Base-by-base conservation (phyloP, 371 early-diverging fungal species). In the Rhizopus arrhizus region DNA sequence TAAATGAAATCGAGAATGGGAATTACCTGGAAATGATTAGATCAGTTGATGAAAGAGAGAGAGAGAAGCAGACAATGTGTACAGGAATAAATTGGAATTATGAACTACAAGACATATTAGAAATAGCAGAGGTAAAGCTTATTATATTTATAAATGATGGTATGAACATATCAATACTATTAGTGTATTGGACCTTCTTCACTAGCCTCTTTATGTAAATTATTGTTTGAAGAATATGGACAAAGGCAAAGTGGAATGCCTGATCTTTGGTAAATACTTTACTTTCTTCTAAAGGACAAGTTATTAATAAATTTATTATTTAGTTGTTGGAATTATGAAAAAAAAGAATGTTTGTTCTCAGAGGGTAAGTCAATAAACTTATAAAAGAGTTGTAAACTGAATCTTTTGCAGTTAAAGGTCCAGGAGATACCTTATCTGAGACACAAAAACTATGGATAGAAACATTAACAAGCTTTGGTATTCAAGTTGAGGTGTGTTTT, bases 371-470 rank as follows among this genome's bases (percentile, higher is more conserved):
- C 12, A 4, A n/a, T 34, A 42, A 7, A 43, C 38, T 49, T 9
- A 34, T 40, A 16, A 11, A 83, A 89, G 89, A 22, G 90, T 90
- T 58, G 89, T 13, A 10, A 10, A 10, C 9, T 28, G 7, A n/a
- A 33, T 40, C 35, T 45, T 12, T 38, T 42, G 16, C n/a, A 85
- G 91, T 91, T 15, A 91, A 91, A 61, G 90, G 92, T 0, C 92
- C 92, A 9, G 84, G 81, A 7, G 92, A 91, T 63, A 82, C 70
- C 22, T 73, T 91, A 10, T 90, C 90, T 10, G 84, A 88, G 53
- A 85, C 87, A n/a, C 92, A 91, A 65, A 84, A 79, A 63, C 65
- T 84, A 16, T 90, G 91, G 90, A 83, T 90, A 46, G 89, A 90
- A 49, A 66, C 89, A 12, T 54, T 90, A 51, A 43, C 81, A 9